Evolutionary conservation across 2,329 filamentous ascomycete species (phyloP), one percentile per base, ranked within the genome.

Genomic region (Camillea tinctor): DNA sequence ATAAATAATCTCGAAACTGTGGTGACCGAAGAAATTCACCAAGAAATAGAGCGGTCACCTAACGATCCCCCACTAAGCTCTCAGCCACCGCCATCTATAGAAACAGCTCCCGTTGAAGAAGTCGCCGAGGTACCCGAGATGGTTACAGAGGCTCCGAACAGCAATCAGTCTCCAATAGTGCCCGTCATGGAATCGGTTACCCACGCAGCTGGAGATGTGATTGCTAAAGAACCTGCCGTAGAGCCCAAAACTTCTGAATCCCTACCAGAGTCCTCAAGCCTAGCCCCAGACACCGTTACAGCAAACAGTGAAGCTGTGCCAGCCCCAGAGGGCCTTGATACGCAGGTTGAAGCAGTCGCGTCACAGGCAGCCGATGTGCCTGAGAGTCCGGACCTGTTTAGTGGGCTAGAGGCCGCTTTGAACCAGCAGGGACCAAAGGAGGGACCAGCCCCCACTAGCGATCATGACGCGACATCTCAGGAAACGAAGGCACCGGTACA

Each of bases 321-420:
- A 9, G 57, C 63, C 19, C 55, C 64, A 17, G 53, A 17, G 23
- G 44, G 52, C n/a, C 26, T 57, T 17, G 63, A 61, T 36, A 53
- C 65, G 9, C 60, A 60, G 26, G 58, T 61, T 4, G 64, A 63
- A 20, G 23, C 59, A 22, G 26, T 64, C 11, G 64, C 65, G 15
- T 50, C 67, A 3, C 68, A 71, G 1, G 63, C 62, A 5, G 61
- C 64, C 17, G 66, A 73, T 19, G 72, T 72, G 30, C 69, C 74
- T 1, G 74, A 76, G 15, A 77, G 78, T 23, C 73, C 77, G 7
- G 79, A 82, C 65, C 58, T 81, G 40, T 74, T 81, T 21, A 76
- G 75, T n/a, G 77, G 74, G n/a, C 67, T 81, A 1, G 76, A 81
- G 65, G 74, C 77, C 1, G 79, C 78, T 36, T 72, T 81, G 40